These are phyloP conservation scores for Salix purpurea DNA, from an alignment of 345 rosid species.

Conservation along the genomic window DNA sequence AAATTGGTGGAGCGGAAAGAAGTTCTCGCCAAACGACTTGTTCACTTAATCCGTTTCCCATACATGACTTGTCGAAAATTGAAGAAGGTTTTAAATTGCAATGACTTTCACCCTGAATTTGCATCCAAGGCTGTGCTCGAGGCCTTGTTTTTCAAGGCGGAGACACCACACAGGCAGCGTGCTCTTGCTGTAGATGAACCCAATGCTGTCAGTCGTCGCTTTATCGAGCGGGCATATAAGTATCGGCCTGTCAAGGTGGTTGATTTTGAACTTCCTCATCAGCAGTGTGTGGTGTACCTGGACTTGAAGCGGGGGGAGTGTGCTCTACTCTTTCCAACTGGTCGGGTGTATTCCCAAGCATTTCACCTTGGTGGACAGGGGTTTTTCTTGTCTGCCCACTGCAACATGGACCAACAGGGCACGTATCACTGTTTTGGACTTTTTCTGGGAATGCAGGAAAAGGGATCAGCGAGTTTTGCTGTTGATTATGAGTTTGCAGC, in stretches of 20 bases:
- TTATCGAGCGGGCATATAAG: conserved; percentile 70
- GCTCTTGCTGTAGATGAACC: conserved; percentile 44
- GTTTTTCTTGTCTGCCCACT: conserved; percentile 60
- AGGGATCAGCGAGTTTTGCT: conserved; percentile 46
- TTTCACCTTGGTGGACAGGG: conserved; percentile 73
- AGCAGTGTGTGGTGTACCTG: conserved; percentile 69
- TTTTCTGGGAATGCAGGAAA: conserved; percentile 66
- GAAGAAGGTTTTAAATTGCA: conserved; percentile 61
- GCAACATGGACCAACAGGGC: conserved; percentile 61
- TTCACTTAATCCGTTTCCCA: conserved; percentile 65
- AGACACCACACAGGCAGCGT: conserved; percentile 47
- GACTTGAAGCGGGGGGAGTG: conserved; percentile 75
- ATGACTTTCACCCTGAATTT: conserved; percentile 53
- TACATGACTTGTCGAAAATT: conserved; percentile 68
- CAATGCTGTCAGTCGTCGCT: conserved; percentile 30
- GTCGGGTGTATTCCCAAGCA: conserved; percentile 57
- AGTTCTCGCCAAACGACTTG: conserved; percentile 51
- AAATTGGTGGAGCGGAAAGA: conserved; percentile 60
- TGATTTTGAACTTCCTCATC: conserved; percentile 63
- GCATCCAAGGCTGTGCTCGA: conserved; percentile 61
- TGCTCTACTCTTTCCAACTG: conserved; percentile 43
- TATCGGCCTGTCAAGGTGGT: conserved; percentile 69
- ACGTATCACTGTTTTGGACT: conserved; percentile 67
- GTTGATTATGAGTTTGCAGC: conserved; percentile 74
- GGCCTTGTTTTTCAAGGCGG: conserved; percentile 78